Conservation (phyloP, 1,284 basidiomycete genomes). For the Ustanciosporium gigantosporum region DNA sequence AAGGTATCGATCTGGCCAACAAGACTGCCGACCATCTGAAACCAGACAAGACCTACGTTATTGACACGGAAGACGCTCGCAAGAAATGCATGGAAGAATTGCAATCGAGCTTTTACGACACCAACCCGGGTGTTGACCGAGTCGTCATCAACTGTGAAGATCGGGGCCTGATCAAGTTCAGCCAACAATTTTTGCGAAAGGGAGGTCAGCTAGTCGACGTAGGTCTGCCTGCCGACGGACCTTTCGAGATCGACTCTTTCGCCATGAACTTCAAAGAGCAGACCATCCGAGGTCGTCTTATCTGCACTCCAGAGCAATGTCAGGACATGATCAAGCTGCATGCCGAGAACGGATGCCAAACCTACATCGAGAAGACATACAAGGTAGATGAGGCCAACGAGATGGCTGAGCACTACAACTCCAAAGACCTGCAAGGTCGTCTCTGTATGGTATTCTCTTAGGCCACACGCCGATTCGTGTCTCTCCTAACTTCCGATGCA, state of each 20-base stretch:
- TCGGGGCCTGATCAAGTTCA: slow-evolving; percentile 33
- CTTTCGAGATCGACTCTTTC: slow-evolving; percentile 46
- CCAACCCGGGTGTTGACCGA: slow-evolving; percentile 51
- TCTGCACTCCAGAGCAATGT: slow-evolving; percentile 49
- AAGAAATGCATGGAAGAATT: slow-evolving; percentile 40
- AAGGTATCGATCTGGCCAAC: slow-evolving; percentile 26
- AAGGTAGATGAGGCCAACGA: slow-evolving; percentile 46
- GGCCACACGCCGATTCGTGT: too few species aligned
- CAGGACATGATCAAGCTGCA: slow-evolving; percentile 52
- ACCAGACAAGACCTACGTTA: slow-evolving; percentile 44
- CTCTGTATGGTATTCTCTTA: slow-evolving; percentile 45
- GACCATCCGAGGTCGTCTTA: slow-evolving; percentile 46
- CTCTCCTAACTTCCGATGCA: too few species aligned
- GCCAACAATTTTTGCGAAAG: slow-evolving; percentile 49
- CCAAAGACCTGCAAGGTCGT: slow-evolving; percentile 39
- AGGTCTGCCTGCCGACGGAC: slow-evolving; percentile 46
- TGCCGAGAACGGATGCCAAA: slow-evolving; percentile 35
- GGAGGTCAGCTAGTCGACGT: slow-evolving; percentile 48
- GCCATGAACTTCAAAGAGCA: slow-evolving; percentile 54
- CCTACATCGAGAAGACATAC: slow-evolving; percentile 51
- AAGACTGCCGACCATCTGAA: slow-evolving; percentile 34
- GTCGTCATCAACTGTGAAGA: slow-evolving; percentile 48
- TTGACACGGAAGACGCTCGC: slow-evolving; percentile 38
- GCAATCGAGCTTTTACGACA: slow-evolving; percentile 39
- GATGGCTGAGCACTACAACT: slow-evolving; percentile 45